phyloP scores from a whole-genome alignment of 2,329 filamentous ascomycete species.

The Pseudopyrenochaeta lycopersici region DNA sequence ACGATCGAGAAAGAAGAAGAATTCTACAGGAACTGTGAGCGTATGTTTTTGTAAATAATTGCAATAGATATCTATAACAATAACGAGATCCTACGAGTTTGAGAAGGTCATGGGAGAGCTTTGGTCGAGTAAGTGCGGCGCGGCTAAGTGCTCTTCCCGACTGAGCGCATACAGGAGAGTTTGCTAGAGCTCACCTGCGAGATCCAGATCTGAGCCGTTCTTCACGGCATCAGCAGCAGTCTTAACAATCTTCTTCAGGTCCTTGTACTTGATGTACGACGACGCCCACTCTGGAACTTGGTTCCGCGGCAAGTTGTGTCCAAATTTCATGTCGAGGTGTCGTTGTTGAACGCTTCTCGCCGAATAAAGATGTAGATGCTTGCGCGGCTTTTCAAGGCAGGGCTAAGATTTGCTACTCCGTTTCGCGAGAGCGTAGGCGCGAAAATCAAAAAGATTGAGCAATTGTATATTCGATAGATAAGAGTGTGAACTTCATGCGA shows the following conservation, averaged over 20 bases:
- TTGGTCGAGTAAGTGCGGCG: not conserved
- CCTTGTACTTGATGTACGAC: slow-evolving; percentile 88
- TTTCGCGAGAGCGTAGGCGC: slow-evolving; percentile 17
- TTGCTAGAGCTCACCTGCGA: slow-evolving; percentile 76
- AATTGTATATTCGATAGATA: slow-evolving; percentile 14
- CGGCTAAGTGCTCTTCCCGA: not conserved
- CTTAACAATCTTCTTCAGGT: slow-evolving; percentile 95
- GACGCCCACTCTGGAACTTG: slow-evolving; percentile 88
- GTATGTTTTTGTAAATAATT: not conserved
- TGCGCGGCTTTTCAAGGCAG: slow-evolving; percentile 1
- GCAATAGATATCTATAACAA: not conserved
- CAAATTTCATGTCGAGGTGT: slow-evolving; percentile 55
- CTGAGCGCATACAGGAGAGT: not conserved
- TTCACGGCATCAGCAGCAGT: slow-evolving; percentile 72
- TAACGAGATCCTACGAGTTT: not conserved
- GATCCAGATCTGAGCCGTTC: slow-evolving; percentile 79
- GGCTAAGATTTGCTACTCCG: not conserved
- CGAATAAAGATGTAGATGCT: not conserved
- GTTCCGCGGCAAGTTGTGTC: slow-evolving; percentile 73
- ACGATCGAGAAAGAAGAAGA: slow-evolving; percentile 95
- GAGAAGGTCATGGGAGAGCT: not conserved
- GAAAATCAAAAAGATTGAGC: slow-evolving; percentile 22
- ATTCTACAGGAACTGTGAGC: slow-evolving; percentile 67
- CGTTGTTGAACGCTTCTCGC: slow-evolving; percentile 1
- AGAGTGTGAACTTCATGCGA: slow-evolving; percentile 25